Percentiles rank a stretch among this genome's conserved stretches.
These are phyloP conservation scores for Scortechinia acanthostroma DNA, from an alignment of 2,329 filamentous ascomycete species.

Conservation along the genomic window DNA sequence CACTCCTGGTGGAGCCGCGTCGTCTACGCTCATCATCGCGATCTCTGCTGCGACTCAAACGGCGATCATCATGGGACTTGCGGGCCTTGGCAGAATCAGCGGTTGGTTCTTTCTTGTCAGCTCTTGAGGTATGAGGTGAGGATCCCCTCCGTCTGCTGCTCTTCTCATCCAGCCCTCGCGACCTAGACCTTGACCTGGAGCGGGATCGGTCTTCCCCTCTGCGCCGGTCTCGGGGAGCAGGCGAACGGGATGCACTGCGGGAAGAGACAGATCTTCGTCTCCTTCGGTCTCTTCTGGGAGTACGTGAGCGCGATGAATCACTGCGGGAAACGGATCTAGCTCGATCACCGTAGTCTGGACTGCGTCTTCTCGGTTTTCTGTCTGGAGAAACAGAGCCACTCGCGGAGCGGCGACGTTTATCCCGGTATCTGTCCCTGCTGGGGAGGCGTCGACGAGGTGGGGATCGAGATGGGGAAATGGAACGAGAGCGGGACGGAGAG, in stretches of 20 bases:
- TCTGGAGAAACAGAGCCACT: neutral
- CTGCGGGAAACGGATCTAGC: neutral
- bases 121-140: too few relatives aligned
- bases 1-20: neutral
- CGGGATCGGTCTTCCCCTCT: neutral
- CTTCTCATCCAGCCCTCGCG: neutral
- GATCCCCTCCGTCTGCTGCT: neutral
- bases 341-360: constrained; percentile 1
- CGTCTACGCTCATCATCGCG: neutral
- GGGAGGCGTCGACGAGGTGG: neutral
- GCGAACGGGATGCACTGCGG: neutral
- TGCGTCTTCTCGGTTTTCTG: neutral
- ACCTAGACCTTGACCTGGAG: neutral
- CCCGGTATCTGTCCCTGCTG: too few relatives aligned
- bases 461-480: too few relatives aligned
- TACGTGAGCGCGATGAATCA: neutral
- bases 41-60: neutral
- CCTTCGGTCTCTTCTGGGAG: neutral
- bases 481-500: neutral
- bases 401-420: neutral
- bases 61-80: neutral
- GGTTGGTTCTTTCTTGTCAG: neutral
- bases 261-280: neutral
- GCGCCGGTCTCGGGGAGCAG: neutral
- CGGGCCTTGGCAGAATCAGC: neutral